These are phyloP conservation scores for Anthracocystis panici-leucophaei DNA, from an alignment of 1,284 basidiomycete species.

Conservation along the genomic window DNA sequence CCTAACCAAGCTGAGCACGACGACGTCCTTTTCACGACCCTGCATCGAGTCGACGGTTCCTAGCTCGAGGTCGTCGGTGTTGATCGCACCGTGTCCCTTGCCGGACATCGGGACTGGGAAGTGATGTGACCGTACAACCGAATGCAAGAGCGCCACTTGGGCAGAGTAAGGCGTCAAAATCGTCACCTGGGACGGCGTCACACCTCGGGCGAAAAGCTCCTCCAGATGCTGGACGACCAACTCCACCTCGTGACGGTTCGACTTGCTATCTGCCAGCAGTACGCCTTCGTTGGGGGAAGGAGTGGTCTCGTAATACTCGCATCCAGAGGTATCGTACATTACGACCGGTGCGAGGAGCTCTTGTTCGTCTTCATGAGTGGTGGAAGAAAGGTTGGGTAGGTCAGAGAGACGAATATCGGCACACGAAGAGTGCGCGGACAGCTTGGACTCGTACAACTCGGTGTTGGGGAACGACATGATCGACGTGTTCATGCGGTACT, in stretches of 20 bases:
- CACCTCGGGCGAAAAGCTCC: conserved; percentile 79
- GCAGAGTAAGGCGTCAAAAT: conserved; percentile 84
- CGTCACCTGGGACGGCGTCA: conserved; percentile 82
- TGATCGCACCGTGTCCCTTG: neutral
- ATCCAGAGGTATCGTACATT: conserved; percentile 81
- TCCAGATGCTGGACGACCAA: conserved; percentile 85
- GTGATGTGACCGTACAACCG: conserved; percentile 7
- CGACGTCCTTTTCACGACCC: conserved; percentile 66
- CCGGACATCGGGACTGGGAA: neutral
- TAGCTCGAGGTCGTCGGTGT: conserved; percentile 51
- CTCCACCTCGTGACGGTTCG: conserved; percentile 91
- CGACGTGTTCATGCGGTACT: conserved; percentile 81
- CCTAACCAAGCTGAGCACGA: conserved; percentile 62
- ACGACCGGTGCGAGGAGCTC: conserved; percentile 81
- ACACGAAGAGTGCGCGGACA: conserved; percentile 81
- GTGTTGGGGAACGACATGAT: conserved; percentile 90
- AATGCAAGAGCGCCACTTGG: conserved; percentile 74
- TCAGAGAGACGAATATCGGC: conserved; percentile 79
- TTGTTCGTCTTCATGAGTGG: conserved; percentile 72
- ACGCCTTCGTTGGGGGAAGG: conserved; percentile 24
- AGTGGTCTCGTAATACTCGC: conserved; percentile 52
- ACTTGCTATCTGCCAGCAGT: conserved; percentile 71
- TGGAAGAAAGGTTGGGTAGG: conserved; percentile 69
- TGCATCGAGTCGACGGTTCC: conserved; percentile 68
- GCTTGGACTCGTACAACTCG: conserved; percentile 81